phyloP scores from a whole-genome alignment of 352 stramenopile species.

The Saprolegnia parasitica region DNA sequence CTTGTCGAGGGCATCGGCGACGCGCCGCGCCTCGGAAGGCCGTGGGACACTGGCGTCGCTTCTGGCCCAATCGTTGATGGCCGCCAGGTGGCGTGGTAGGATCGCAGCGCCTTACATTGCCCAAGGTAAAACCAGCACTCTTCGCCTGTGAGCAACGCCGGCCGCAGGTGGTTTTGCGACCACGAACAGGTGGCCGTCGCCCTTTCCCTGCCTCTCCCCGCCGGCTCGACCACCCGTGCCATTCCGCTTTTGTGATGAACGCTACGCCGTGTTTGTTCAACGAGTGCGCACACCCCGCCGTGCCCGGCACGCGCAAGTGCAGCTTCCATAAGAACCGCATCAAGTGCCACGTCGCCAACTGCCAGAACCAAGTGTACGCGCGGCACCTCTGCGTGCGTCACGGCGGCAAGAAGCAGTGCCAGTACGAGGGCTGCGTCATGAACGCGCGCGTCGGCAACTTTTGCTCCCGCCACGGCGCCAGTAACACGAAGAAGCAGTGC shows the following conservation, averaged over 20 bases:
- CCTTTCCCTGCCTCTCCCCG: conserved; percentile 14
- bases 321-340: conserved; percentile 55
- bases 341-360: conserved; percentile 32
- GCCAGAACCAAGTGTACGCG: conserved; percentile 68
- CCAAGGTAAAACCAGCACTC: conserved; percentile 1
- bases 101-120: conserved; percentile 1
- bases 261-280: conserved; percentile 41
- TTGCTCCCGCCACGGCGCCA: conserved; percentile 67
- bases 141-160: neutral
- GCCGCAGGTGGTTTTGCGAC: conserved; percentile 13
- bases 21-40: too few relatives aligned
- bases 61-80: conserved; percentile 11
- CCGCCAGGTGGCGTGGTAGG: conserved; percentile 9
- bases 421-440: conserved; percentile 63
- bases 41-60: conserved; percentile 5
- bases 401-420: conserved; percentile 18
- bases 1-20: too few relatives aligned
- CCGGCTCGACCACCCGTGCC: neutral
- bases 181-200: conserved; percentile 1
- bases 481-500: conserved; percentile 74
- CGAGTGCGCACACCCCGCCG: conserved; percentile 67
- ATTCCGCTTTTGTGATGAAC: conserved; percentile 5
- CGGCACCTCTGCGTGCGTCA: conserved; percentile 55
- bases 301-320: conserved; percentile 73
- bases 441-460: conserved; percentile 66